phyloP scores from a whole-genome alignment of 805 yeast genomes.

The Metschnikowia lachancei region DNA sequence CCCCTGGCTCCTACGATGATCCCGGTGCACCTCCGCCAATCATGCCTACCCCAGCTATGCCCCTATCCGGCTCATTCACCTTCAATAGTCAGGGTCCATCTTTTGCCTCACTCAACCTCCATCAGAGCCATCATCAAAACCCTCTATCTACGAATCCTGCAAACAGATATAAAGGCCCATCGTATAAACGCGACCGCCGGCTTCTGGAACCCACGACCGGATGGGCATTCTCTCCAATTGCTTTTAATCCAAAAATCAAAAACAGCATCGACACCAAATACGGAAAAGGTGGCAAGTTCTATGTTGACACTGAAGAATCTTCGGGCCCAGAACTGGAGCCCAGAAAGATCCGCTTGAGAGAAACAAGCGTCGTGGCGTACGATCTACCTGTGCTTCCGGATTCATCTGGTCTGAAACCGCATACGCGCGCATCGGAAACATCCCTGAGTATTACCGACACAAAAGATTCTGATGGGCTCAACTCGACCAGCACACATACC shows the following conservation, averaged over 20 bases:
- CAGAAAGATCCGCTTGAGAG: constrained; percentile 11
- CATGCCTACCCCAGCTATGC: constrained; percentile 47
- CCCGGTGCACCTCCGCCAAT: constrained; percentile 82
- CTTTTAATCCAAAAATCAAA: constrained; percentile 76
- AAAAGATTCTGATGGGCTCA: not conserved
- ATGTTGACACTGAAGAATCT: constrained; percentile 45
- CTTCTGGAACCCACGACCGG: constrained; percentile 9
- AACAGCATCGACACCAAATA: constrained; percentile 81
- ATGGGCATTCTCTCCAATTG: constrained; percentile 79
- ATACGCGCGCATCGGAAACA: not conserved
- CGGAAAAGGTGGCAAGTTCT: constrained; percentile 86
- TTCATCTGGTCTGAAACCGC: not conserved
- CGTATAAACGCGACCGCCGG: constrained; percentile 2
- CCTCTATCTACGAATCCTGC: not conserved
- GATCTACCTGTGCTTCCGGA: not conserved
- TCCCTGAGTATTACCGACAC: not conserved
- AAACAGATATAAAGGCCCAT: not conserved
- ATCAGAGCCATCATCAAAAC: not conserved
- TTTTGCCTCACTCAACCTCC: too few relatives aligned
- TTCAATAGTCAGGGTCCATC: not conserved
- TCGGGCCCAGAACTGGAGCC: constrained; percentile 14
- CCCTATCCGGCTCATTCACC: constrained; percentile 20
- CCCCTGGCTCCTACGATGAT: constrained; percentile 48
- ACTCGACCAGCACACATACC: not conserved
- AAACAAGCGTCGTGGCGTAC: constrained; percentile 15